These are phyloP conservation scores for Neofusicoccum umdonicola DNA, from an alignment of 2,329 filamentous ascomycete species.

Conservation along the genomic window DNA sequence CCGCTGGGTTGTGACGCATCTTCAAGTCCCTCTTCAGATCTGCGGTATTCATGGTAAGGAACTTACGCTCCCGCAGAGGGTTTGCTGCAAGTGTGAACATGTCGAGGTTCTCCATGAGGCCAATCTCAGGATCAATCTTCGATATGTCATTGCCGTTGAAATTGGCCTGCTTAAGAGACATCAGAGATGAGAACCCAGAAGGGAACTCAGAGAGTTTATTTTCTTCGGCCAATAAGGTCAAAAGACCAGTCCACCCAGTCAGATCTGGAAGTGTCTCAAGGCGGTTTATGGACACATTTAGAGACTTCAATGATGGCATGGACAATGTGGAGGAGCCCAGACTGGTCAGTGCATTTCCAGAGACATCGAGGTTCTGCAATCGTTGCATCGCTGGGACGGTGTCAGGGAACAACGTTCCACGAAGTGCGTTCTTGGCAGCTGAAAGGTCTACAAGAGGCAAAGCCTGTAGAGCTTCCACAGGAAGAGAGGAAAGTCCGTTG, in stretches of 20 bases:
- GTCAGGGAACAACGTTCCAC: slow-evolving; percentile 67
- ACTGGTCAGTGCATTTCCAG: slow-evolving; percentile 67
- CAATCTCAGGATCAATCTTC: slow-evolving; percentile 71
- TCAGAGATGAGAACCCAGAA: slow-evolving; percentile 66
- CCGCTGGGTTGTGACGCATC: slow-evolving; percentile 60
- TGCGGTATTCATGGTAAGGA: slow-evolving; percentile 73
- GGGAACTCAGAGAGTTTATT: slow-evolving; percentile 79
- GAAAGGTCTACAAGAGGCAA: slow-evolving; percentile 72
- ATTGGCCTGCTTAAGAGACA: slow-evolving; percentile 71
- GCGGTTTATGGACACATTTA: slow-evolving; percentile 79
- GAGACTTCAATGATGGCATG: slow-evolving; percentile 68
- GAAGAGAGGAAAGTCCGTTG: slow-evolving; percentile 71
- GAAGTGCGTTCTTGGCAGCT: slow-evolving; percentile 74
- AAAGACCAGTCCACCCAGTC: slow-evolving; percentile 68
- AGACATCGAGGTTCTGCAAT: slow-evolving; percentile 74
- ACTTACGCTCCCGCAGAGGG: slow-evolving; percentile 83
- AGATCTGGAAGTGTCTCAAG: slow-evolving; percentile 71
- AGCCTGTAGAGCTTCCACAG: slow-evolving; percentile 65
- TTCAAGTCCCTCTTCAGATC: slow-evolving; percentile 75
- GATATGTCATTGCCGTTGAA: slow-evolving; percentile 83
- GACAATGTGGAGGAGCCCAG: slow-evolving; percentile 53
- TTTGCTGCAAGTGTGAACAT: slow-evolving; percentile 83
- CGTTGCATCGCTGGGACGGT: slow-evolving; percentile 47
- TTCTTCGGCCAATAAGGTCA: slow-evolving; percentile 74
- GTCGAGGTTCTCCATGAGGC: slow-evolving; percentile 72